phyloP scores from a whole-genome alignment of 495 filamentous ascomycete species.

The Podospora conica region DNA sequence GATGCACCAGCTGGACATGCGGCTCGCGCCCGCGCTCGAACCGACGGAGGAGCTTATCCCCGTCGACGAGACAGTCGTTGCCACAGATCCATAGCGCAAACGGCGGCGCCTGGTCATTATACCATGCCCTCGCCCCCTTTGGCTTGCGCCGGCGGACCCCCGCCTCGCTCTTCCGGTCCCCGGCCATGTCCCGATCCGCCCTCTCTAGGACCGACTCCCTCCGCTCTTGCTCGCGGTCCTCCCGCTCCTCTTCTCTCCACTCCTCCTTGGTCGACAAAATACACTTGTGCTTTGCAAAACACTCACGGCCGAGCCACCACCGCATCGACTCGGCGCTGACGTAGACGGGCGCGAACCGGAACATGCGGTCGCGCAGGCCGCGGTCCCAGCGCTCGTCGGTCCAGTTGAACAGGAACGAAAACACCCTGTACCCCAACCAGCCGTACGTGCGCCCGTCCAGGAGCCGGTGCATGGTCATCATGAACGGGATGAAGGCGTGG shows the following conservation, averaged over 20 bases:
- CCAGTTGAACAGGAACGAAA: conserved; percentile 88
- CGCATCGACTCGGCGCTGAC: conserved; percentile 86
- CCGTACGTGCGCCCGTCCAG: conserved; percentile 68
- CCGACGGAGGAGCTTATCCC: conserved; percentile 61
- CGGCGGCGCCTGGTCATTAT: conserved; percentile 69
- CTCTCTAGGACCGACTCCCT: conserved; percentile 8
- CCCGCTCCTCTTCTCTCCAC: conserved; percentile 53
- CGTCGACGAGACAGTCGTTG: conserved; percentile 78
- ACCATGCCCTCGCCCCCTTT: conserved; percentile 63
- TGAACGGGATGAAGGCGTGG: conserved; percentile 90
- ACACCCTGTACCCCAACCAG: conserved; percentile 82
- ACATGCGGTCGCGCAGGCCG: conserved; percentile 72
- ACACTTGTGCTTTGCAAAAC: conserved; percentile 87
- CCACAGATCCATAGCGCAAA: conserved; percentile 88
- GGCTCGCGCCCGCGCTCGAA: conserved; percentile 78
- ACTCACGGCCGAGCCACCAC: conserved; percentile 91
- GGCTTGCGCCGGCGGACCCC: conserved; percentile 22
- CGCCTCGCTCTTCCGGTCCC: conserved; percentile 9
- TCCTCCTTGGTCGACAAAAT: conserved; percentile 76
- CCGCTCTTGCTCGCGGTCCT: conserved; percentile 42
- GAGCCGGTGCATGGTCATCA: conserved; percentile 74
- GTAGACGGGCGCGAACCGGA: conserved; percentile 87
- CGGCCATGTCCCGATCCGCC: conserved; percentile 15
- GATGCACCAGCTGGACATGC: conserved; percentile 71
- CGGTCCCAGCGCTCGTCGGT: conserved; percentile 81